These are phyloP conservation scores for Hortaea werneckii DNA, from an alignment of 2,329 filamentous ascomycete genomes.

Conservation along the genomic window DNA sequence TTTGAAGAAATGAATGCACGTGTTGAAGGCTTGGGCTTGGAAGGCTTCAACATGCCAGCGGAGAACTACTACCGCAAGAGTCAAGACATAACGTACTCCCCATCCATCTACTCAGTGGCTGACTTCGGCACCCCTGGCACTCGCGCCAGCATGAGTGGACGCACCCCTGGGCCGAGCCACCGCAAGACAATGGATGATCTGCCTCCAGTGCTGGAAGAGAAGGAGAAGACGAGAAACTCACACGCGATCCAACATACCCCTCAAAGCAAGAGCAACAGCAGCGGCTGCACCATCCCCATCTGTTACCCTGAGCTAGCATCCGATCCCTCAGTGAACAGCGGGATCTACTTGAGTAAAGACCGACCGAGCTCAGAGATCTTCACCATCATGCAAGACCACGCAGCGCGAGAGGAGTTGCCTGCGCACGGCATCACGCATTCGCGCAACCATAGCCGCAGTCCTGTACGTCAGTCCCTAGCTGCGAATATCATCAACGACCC, in stretches of 20 bases:
- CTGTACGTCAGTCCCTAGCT: conserved; percentile 2
- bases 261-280: conserved; percentile 3
- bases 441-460: conserved; percentile 5
- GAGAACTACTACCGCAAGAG: conserved; percentile 12
- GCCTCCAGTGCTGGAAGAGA: conserved; percentile 1
- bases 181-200: conserved; percentile 4
- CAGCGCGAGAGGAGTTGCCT: conserved; percentile 1
- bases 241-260: conserved; percentile 2
- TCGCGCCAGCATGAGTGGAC: not conserved
- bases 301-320: conserved; percentile 10
- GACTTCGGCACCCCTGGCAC: not conserved
- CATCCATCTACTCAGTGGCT: conserved; percentile 23
- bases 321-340: conserved; percentile 5
- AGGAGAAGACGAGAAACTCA: not conserved
- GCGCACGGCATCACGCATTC: conserved; percentile 7
- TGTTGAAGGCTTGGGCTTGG: conserved; percentile 18
- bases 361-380: not conserved
- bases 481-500: not conserved
- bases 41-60: conserved; percentile 19
- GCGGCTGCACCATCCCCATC: conserved; percentile 7
- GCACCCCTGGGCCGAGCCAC: not conserved
- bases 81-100: conserved; percentile 13
- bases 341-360: not conserved
- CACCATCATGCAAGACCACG: not conserved
- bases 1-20: conserved; percentile 21